Percentiles rank a stretch among this genome's conserved stretches.
Evolutionary conservation across 2,329 filamentous ascomycete genomes (phyloP).

Genomic region (Alternaria brassicicola): DNA sequence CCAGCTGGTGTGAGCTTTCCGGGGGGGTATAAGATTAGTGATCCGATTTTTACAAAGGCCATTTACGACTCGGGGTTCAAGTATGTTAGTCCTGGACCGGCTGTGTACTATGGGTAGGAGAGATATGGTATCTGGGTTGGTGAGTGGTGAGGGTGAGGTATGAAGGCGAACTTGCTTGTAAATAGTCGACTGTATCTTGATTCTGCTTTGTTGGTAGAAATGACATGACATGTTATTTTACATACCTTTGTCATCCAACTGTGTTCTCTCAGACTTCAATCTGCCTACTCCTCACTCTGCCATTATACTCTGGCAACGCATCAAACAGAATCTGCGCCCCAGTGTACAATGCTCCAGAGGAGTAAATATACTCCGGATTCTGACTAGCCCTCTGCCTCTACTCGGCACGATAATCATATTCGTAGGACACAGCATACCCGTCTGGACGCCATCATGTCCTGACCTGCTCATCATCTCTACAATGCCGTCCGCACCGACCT

Average conservation of each 20-base stretch:
- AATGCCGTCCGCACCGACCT: slow-evolving; percentile 26
- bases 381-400: slow-evolving; percentile 53
- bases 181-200: not conserved
- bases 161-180: not conserved
- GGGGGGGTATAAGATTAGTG: slow-evolving; percentile 43
- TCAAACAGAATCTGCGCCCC: slow-evolving; percentile 56
- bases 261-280: not conserved
- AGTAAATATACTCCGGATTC: slow-evolving; percentile 53
- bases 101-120: slow-evolving; percentile 39
- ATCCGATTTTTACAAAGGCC: slow-evolving; percentile 42
- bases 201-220: not conserved
- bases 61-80: slow-evolving; percentile 45
- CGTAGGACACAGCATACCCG: slow-evolving; percentile 35
- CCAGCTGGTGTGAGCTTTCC: slow-evolving; percentile 45
- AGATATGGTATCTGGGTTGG: not conserved
- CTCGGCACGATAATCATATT: slow-evolving; percentile 56
- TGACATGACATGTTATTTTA: not conserved
- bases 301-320: slow-evolving; percentile 12
- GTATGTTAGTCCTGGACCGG: slow-evolving; percentile 44
- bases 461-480: slow-evolving; percentile 38
- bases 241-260: not conserved
- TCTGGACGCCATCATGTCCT: slow-evolving; percentile 39
- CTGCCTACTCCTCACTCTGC: not conserved
- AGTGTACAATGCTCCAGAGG: slow-evolving; percentile 52
- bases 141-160: not conserved